Conservation (phyloP, 768 basidiomycete genomes). For the Mycena crocata region DNA sequence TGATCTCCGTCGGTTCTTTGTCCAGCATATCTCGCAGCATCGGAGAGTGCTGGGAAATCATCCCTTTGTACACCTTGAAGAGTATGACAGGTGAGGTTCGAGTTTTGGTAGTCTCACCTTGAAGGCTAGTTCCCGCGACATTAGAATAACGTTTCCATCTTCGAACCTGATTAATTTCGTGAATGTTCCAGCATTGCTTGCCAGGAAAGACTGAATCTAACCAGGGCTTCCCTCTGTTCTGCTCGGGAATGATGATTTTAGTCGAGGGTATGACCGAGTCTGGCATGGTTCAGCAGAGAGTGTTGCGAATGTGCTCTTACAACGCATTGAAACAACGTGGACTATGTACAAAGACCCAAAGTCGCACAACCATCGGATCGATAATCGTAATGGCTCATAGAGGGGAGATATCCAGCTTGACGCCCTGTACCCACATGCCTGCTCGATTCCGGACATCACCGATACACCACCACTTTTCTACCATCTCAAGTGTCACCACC, state of each 20-base stretch:
- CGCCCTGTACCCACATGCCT: conserved; percentile 83
- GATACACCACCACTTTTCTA: conserved; percentile 94
- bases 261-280: conserved; percentile 30
- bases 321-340: conserved; percentile 31
- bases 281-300: conserved; percentile 21
- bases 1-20: not conserved
- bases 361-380: not conserved
- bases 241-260: conserved; percentile 33
- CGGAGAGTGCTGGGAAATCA: conserved; percentile 39
- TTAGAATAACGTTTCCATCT: conserved; percentile 28
- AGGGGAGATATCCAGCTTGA: conserved; percentile 22
- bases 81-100: too few species aligned
- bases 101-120: too few species aligned
- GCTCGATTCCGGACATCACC: conserved; percentile 77
- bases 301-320: not conserved
- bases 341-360: not conserved
- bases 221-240: conserved; percentile 26
- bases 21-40: conserved; percentile 40
- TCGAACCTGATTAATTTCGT: too few species aligned
- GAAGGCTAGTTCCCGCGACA: conserved; percentile 27
- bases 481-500: conserved; percentile 57
- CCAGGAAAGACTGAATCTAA: too few species aligned
- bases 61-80: conserved; percentile 36
- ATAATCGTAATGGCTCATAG: conserved; percentile 16
- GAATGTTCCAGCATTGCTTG: too few species aligned